Evolutionary conservation across 345 rosid species (phyloP), one percentile per base, ranked within the genome.

Genomic region (Hibiscus mutabilis): DNA sequence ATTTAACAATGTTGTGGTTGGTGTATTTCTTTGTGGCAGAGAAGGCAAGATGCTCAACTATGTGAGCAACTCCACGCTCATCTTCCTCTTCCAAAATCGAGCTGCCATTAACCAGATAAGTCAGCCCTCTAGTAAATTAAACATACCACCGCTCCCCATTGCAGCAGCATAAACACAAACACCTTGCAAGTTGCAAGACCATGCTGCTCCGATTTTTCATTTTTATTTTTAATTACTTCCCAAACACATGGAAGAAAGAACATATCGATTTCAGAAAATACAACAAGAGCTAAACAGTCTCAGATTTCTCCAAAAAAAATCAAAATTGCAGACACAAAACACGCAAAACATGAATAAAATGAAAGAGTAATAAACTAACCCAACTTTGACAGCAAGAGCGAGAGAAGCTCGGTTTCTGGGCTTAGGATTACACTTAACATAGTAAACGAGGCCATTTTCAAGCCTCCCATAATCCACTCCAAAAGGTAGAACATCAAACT

Each of bases 1-100:
- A 93, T 76, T 87, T 91, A 59, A 93, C 88, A 24, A 93, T 91
- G 64, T 89, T 96, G 57, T 93, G 98, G 82, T 93, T 93, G 62
- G 92, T 84, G 62, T 91, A 93, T 44, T 82, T 91, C 51, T 81
- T 80, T 2, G 98, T 93, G 27, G 98, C 96, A 77, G 96, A 89
- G 66, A 93, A 93, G n/a, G 98, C 97, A 68, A 93, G 97, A 85
- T 93, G 98, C 85, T 93, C 97, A 47, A 89, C 90, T 29, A 93
- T 91, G 76, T 93, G 98, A 65, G 98, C 98, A 73, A 93, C 97
- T 58, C 97, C 97, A 46, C 91, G 92, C 83, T 93, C 96, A 70
- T 85, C 87, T 68, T 93, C 98, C 85, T 93, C 94, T 83, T 93
- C 98, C 85, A 93, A 79, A 80, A 93, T 91, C 79, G 98, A 93